These are phyloP conservation scores for Cutaneotrichosporon daszewskae DNA, from an alignment of 1,284 basidiomycete species.

Conservation along the genomic window DNA sequence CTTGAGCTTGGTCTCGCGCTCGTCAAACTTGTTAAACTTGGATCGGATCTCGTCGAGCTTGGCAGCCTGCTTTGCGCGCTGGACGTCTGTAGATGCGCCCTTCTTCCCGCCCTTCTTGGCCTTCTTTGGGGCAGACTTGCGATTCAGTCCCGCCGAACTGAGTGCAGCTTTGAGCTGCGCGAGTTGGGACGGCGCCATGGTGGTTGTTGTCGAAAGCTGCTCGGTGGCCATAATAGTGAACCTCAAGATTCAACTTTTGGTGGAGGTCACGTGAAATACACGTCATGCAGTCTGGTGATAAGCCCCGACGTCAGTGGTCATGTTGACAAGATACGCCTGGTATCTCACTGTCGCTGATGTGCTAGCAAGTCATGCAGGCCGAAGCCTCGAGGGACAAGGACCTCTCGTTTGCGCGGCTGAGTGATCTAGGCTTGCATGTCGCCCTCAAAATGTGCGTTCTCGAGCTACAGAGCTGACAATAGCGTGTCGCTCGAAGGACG, in stretches of 20 bases:
- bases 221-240: not conserved
- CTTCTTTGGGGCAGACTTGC: conserved; percentile 48
- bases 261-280: not conserved
- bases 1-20: conserved; percentile 81
- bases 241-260: not conserved
- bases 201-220: not conserved
- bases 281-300: not conserved
- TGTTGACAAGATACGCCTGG: too few relatives aligned
- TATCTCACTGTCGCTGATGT: too few relatives aligned
- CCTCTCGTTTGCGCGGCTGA: conserved; percentile 82
- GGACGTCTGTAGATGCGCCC: conserved; percentile 58
- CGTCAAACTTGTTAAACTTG: conserved; percentile 88
- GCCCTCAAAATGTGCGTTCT: conserved; percentile 73
- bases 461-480: not conserved
- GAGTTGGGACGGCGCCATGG: conserved; percentile 61
- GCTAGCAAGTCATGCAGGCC: conserved; percentile 24
- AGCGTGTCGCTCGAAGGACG: conserved; percentile 82
- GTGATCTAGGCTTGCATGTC: conserved; percentile 76
- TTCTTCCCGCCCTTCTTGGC: conserved; percentile 56
- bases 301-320: not conserved
- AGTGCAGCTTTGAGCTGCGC: conserved; percentile 80
- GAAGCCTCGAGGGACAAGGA: conserved; percentile 52
- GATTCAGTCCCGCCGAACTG: conserved; percentile 65
- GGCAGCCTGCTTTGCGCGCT: conserved; percentile 70
- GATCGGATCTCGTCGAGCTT: conserved; percentile 78